Evolutionary conservation across 257 asterid species (phyloP).

Genomic region (Capsicum chinense): DNA sequence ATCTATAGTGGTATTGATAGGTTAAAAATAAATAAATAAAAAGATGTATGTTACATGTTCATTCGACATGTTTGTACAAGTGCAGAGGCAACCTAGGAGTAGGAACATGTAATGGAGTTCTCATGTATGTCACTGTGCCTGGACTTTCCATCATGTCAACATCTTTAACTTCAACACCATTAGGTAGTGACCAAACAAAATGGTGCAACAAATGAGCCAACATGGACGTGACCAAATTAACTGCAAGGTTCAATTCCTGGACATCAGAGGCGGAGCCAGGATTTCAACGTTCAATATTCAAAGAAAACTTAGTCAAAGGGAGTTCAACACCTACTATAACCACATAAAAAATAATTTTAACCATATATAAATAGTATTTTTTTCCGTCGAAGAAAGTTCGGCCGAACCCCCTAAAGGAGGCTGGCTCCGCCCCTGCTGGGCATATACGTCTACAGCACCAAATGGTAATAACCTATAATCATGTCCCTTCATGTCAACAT

Average conservation of each 20-base stretch:
- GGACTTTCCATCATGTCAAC: conserved; percentile 87
- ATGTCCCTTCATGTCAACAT: conserved; percentile 79
- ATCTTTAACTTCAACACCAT: conserved; percentile 58
- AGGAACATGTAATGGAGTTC: conserved; percentile 60
- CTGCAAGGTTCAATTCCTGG: conserved; percentile 80
- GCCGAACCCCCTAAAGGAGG: too few relatives aligned
- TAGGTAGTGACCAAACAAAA: conserved; percentile 59
- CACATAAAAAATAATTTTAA: too few relatives aligned
- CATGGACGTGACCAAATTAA: conserved; percentile 63
- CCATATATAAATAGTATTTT: too few relatives aligned
- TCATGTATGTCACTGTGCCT: conserved; percentile 77
- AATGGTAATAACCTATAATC: conserved; percentile 72
- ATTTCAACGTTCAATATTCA: too few relatives aligned
- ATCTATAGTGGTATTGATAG: too few relatives aligned
- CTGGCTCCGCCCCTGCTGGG: too few relatives aligned
- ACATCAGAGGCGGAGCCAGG: conserved; percentile 33
- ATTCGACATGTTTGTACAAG: too few relatives aligned
- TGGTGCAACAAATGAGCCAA: conserved; percentile 78
- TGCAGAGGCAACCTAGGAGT: conserved; percentile 62
- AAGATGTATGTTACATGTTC: too few relatives aligned
- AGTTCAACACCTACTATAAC: too few relatives aligned
- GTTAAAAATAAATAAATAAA: too few relatives aligned
- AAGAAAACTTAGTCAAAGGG: too few relatives aligned
- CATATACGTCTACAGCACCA: conserved; percentile 67
- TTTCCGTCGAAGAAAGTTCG: too few relatives aligned